Evolutionary conservation across 2,329 filamentous ascomycete genomes (phyloP), one percentile per base, ranked within the genome.

Genomic region (Phaeosphaeria sp.): DNA sequence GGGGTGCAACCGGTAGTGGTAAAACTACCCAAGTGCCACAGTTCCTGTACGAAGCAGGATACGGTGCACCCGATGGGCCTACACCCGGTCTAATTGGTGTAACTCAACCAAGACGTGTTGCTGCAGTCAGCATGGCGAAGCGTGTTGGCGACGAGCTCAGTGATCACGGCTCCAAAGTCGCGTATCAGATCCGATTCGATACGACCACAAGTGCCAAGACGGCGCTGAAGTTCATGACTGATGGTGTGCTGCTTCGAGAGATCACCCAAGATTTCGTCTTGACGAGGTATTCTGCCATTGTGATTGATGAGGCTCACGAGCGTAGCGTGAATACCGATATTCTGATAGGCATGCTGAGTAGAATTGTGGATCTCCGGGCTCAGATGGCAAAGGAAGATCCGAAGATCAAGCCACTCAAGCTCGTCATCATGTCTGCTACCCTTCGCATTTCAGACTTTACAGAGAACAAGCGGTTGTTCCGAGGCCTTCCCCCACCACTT

Each of bases 21-120:
- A 99, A 99, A 78, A 99, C 96, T 0, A 99, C 95, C 0, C 95
- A 99, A 76, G 87, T 99, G 9, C 96, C 96, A 0, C 95, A 99
- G 71, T 99, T 99, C 72, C 82, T 99, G 27, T 97, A 91, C 67
- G 95, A 99, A 80, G 89, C 93, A 49, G 95, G 95, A 6, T 98
- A 96, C 71, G 95, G 94, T 11, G 89, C 90, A 25, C 83, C 87
- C 0, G 82, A 87, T 22, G 91, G 92, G 6, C 89, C 90, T 2
- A 96, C 91, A 0, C 91, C 92, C 0, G 95, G 95, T 36, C 89
- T 98, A 85, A 95, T 99, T 72, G 95, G 93, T 52, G 87, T 99
- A 25, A 99, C 96, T 0, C 96, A 99, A 71, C 95, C 95, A 27
- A 88, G 95, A 63, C 88, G 95, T 80, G 95, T 99, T 33, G 95